Percentiles rank a stretch among this genome's conserved stretches.
Evolutionary conservation across 2,329 filamentous ascomycete species (phyloP).

Genomic region (Calonectria henricotiae): DNA sequence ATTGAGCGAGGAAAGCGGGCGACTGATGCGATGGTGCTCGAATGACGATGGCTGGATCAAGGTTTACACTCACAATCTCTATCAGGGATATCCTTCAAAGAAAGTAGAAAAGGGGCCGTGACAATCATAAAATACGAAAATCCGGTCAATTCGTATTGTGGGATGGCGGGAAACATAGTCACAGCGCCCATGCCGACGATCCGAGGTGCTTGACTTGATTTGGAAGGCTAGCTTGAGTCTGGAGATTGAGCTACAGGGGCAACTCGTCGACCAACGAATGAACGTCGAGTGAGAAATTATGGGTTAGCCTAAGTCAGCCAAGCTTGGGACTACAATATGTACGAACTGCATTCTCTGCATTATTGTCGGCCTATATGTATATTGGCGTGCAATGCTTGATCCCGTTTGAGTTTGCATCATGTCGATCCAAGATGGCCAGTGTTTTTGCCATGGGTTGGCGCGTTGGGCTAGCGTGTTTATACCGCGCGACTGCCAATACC

Average conservation of each 20-base stretch:
- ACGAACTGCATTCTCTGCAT: too few relatives aligned
- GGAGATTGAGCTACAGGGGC: conserved; percentile 2
- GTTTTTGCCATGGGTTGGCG: too few relatives aligned
- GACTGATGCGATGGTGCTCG: neutral
- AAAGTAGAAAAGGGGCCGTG: neutral
- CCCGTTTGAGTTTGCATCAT: too few relatives aligned
- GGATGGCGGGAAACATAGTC: neutral
- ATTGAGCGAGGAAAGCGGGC: neutral
- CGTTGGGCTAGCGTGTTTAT: too few relatives aligned
- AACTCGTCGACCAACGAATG: neutral
- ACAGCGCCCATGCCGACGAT: neutral
- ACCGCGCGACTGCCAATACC: too few relatives aligned
- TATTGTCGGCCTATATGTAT: too few relatives aligned
- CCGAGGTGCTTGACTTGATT: conserved; percentile 2
- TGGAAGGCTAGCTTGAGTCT: neutral
- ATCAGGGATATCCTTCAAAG: neutral
- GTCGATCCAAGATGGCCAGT: too few relatives aligned
- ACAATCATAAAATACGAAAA: neutral
- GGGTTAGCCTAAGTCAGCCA: neutral
- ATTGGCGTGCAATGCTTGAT: too few relatives aligned
- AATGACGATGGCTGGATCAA: conserved; percentile 3
- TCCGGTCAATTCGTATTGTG: neutral
- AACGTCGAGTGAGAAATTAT: neutral
- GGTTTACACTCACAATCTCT: neutral
- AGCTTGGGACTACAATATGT: neutral